A percentile compares a stretch with the other conserved stretches of the same genome.
Conservation (phyloP, 768 basidiomycete genomes). For the Phylloporus rhodoxanthus region DNA sequence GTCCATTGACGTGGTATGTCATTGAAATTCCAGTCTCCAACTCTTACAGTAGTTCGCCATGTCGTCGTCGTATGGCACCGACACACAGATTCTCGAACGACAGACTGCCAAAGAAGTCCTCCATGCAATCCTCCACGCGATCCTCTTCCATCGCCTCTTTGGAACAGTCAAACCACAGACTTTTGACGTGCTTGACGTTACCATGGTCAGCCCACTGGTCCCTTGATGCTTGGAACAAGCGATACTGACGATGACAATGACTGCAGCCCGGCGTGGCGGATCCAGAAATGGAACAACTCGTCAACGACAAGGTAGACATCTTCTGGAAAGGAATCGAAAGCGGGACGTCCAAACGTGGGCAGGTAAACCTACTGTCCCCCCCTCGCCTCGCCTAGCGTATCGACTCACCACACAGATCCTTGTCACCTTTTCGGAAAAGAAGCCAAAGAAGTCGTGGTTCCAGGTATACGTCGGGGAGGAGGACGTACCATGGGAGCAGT, state of each 20-base stretch:
- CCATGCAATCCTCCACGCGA: slow-evolving; percentile 69
- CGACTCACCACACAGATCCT: slow-evolving; percentile 38
- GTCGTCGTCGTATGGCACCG: too few species aligned
- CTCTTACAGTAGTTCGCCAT: background rate
- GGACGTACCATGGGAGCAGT: slow-evolving; percentile 84
- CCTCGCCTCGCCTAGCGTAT: background rate
- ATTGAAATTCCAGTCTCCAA: background rate
- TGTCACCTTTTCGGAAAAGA: slow-evolving; percentile 73
- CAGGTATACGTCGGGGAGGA: slow-evolving; percentile 67
- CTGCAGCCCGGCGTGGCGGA: slow-evolving; percentile 73
- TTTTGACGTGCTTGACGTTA: slow-evolving; percentile 78
- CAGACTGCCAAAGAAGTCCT: slow-evolving; percentile 69
- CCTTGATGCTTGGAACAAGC: background rate
- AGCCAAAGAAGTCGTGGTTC: slow-evolving; percentile 76
- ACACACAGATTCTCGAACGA: slow-evolving; percentile 62
- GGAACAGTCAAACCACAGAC: slow-evolving; percentile 71
- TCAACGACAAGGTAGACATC: slow-evolving; percentile 68
- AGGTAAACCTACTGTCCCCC: slow-evolving; percentile 37
- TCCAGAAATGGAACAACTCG: slow-evolving; percentile 60
- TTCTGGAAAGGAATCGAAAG: slow-evolving; percentile 78
- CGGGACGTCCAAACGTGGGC: slow-evolving; percentile 56
- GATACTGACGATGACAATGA: background rate
- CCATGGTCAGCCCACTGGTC: slow-evolving; percentile 52
- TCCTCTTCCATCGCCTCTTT: slow-evolving; percentile 79
- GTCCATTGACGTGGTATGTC: slow-evolving; percentile 28